Base-by-base conservation (phyloP, 208 protist genomes). In the Trypanosoma cruzi region DNA sequence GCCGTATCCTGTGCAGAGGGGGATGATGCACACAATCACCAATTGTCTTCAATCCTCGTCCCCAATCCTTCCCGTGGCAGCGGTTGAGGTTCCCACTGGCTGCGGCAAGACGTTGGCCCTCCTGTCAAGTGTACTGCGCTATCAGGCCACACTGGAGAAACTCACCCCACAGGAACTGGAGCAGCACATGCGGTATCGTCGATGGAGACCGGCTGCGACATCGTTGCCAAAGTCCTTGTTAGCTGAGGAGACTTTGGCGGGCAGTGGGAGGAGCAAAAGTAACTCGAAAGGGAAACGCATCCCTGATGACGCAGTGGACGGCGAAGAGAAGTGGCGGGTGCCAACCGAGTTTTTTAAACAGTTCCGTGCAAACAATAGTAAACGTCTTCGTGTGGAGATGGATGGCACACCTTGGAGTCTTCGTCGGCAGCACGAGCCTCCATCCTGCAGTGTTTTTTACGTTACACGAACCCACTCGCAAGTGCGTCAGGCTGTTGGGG, bases 41-140 rank as follows among this genome's bases (percentile, higher is more conserved):
- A 26, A 18, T 20, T 75, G 73, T 22, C 66, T 88, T 10, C 58
- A 62, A 24, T 77, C 76, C n/a, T 36, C 55, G 24, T 73, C 49
- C 29, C 75, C 73, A n/a, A 64, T 64, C 28, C 63, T 75, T 46
- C 82, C 80, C 3, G 62, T 94, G 7, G 85, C 97, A 2, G 85
- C 89, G 5, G 72, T 86, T 11, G 98, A 99, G 73, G 91, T 91
- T 31, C 97, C 98, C 0, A 99, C 98, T 0, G 97, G 97, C n/a
- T 98, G 97, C 29, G 98, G 98, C 10, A 99, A 99, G 83, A 99
- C 97, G 16, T 69, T 99, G 46, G 96, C 89, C 32, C 75, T 99
- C 29, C 84, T 99, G 0, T 98, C 92, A 20, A 81, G 88, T 10
- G 76, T 95, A 5, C 79, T 99, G 26, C 60, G 66, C 24, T 94